Conservation (phyloP, 305 asterid genomes). For the Fraxinus dipetala region DNA sequence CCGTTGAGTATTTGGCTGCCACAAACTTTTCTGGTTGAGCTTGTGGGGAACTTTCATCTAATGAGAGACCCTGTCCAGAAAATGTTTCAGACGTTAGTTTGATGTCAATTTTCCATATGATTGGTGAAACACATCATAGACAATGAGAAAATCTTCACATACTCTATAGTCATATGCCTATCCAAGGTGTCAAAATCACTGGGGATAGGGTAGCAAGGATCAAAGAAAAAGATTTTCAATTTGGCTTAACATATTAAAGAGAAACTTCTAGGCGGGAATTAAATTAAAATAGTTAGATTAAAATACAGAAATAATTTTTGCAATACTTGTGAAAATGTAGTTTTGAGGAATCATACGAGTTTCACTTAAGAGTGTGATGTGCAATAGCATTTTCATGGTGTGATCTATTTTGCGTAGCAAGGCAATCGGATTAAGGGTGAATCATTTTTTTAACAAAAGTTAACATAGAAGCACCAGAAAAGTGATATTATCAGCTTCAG, state of each 20-base stretch:
- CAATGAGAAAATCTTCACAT: neutral
- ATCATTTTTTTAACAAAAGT: neutral
- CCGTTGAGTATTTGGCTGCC: slow-evolving; percentile 81
- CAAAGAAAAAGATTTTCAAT: neutral
- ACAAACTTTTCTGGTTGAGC: slow-evolving; percentile 73
- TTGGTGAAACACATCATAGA: neutral
- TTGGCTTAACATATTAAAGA: neutral
- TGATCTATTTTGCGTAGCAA: neutral
- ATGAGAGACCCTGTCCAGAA: slow-evolving; percentile 69
- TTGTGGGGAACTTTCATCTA: slow-evolving; percentile 46
- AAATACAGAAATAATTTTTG: neutral
- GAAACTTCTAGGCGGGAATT: neutral
- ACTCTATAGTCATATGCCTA: neutral
- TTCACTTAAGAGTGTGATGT: neutral
- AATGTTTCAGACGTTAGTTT: slow-evolving; percentile 8
- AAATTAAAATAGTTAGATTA: neutral
- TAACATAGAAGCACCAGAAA: neutral
- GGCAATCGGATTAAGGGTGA: neutral
- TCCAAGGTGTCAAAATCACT: neutral
- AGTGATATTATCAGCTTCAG: neutral
- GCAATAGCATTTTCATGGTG: neutral
- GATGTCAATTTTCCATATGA: neutral
- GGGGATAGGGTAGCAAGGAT: neutral
- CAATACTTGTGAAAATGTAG: neutral
- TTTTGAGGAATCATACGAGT: neutral